Evolutionary conservation across 192 early-diverging fungal genomes (phyloP), one percentile per base, ranked within the genome.

Genomic region (Coemansia sp.): DNA sequence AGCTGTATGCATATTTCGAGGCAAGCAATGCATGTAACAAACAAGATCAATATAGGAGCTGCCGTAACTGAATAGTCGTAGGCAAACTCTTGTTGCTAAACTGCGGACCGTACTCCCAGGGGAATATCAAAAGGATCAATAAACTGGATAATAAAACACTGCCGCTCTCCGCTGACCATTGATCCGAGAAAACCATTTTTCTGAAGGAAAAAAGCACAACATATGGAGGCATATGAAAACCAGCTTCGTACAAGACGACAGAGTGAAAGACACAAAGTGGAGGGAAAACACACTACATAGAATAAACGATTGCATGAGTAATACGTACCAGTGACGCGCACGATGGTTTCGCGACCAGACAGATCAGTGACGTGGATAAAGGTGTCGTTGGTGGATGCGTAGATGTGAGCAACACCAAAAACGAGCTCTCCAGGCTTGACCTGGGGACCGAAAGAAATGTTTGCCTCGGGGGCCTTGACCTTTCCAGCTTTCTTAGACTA

Each of bases 361-460:
- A 99, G 84, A 97, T 99, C 97, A 67, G 97, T 99, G 75, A 99
- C 88, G 86, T 99, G 97, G 73, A 99, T 94, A 75, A 99, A 99
- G 72, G 97, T 99, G 83, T 99, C 97, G 90, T 99, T 99, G 89
- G 93, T 96, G 57, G 89, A 92, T 79, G 97, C 96, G 74, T 91
- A 98, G 85, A 99, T 98, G 90, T 97, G 97, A 63, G 94, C 94
- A 86, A 99, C 97, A 81, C 97, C 97, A 72, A 97, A 99, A 65
- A 99, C 97, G 81, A 91, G 85, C 86, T 99, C 96, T 72, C 94
- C 96, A 78, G 93, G 93, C 70, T 92, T 91, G 83, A 94, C 93
- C 84, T 97, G 90, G 71, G 97, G 97, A 65, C 97, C 97, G 72
- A 97, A 89, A 63, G 90, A 87, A 78, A 98, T 90, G 82, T 87